Evolutionary conservation across 306 rosid species (phyloP).

Genomic region (Vigna nakashimae): DNA sequence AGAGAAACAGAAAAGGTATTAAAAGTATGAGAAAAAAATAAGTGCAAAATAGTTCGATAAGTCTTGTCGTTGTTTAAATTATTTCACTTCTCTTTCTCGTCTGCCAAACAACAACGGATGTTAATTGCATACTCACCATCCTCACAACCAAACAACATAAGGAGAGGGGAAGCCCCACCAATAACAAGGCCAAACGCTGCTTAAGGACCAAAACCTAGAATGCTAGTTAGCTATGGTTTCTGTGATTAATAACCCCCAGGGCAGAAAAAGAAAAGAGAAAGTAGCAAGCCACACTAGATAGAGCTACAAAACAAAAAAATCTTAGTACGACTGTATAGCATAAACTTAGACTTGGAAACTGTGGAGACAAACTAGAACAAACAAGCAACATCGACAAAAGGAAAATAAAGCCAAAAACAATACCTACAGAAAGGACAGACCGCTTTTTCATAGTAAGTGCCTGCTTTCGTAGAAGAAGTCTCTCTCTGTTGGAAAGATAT

Average conservation of each 20-base stretch:
- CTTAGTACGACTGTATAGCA: neutral
- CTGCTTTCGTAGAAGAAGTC: conserved; percentile 84
- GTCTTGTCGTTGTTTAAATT: too few relatives aligned
- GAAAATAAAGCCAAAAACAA: conserved; percentile 36
- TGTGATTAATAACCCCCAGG: neutral
- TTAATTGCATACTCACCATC: too few relatives aligned
- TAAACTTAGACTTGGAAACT: neutral
- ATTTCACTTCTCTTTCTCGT: too few relatives aligned
- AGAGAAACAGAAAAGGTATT: too few relatives aligned
- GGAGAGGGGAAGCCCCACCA: neutral
- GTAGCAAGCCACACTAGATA: neutral
- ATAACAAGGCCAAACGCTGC: neutral
- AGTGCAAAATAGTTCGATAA: too few relatives aligned
- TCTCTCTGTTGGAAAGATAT: conserved; percentile 78
- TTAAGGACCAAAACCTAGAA: neutral
- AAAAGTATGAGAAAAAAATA: too few relatives aligned
- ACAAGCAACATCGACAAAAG: conserved; percentile 5
- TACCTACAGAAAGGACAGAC: conserved; percentile 86
- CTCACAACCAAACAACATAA: neutral
- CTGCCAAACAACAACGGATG: too few relatives aligned
- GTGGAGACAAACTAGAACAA: conserved; percentile 19
- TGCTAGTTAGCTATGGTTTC: neutral
- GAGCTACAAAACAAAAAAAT: conserved; percentile 21
- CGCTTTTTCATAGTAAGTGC: conserved; percentile 79
- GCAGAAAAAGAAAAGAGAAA: neutral